A percentile compares a stretch with the other conserved stretches of the same genome.
These are phyloP conservation scores for Hordeum vulgare DNA, from an alignment of 176 grass and related monocot species.

Conservation along the genomic window DNA sequence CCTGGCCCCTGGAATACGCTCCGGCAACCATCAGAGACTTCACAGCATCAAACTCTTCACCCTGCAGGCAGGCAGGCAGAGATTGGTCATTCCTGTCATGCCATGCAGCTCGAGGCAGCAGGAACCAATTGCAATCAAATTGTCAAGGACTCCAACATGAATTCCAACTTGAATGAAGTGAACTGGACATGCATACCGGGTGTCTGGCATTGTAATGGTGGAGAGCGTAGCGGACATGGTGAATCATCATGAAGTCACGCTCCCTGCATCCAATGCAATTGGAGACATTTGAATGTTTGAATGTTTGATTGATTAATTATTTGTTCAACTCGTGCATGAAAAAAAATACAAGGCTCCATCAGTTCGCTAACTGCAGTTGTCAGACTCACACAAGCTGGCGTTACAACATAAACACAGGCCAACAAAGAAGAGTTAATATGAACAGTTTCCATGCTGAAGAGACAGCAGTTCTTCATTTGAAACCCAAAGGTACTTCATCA, in stretches of 20 bases:
- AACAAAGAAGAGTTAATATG: neutral
- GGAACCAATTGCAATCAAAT: neutral
- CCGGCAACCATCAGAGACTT: neutral
- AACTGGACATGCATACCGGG: neutral
- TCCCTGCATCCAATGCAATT: neutral
- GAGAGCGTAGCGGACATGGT: neutral
- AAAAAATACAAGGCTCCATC: neutral
- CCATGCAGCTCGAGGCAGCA: neutral
- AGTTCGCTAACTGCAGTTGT: neutral
- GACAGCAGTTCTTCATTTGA: neutral
- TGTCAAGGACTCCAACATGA: neutral
- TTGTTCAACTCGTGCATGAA: neutral
- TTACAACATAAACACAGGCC: neutral
- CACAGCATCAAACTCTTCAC: slow-evolving; percentile 18
- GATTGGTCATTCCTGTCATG: neutral
- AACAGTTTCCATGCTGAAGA: neutral
- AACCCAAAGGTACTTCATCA: neutral
- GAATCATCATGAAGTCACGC: neutral
- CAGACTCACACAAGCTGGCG: neutral
- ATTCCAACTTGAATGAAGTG: neutral
- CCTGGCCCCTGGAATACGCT: neutral
- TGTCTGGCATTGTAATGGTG: slow-evolving; percentile 20
- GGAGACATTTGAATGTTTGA: too few species aligned
- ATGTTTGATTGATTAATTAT: neutral
- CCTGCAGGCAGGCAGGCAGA: neutral